A percentile compares a stretch with the other conserved stretches of the same genome.
These are phyloP conservation scores for Penicillium crustosum DNA, from an alignment of 2,329 filamentous ascomycete genomes.

Conservation along the genomic window DNA sequence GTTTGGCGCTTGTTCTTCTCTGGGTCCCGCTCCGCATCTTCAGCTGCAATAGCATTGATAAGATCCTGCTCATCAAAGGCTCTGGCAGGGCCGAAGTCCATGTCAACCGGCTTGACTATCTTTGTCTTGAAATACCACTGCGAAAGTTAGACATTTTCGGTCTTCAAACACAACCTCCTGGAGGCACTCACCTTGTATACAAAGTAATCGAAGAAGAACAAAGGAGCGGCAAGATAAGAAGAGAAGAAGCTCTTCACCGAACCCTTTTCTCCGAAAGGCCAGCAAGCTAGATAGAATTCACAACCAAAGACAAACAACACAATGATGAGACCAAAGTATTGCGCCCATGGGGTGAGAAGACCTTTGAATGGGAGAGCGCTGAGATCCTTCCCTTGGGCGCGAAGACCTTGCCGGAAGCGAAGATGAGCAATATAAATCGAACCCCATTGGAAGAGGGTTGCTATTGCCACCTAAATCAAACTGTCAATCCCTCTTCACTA, in stretches of 20 bases:
- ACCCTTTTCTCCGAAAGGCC: conserved; percentile 32
- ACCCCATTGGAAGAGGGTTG: conserved; percentile 33
- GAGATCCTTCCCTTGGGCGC: conserved; percentile 29
- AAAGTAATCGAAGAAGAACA: conserved; percentile 34
- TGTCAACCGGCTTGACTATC: conserved; percentile 22
- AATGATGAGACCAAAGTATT: conserved; percentile 27
- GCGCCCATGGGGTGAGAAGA: conserved; percentile 27
- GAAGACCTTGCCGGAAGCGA: conserved; percentile 30
- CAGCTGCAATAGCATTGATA: conserved; percentile 12
- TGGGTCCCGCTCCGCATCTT: background rate
- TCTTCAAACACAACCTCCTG: background rate
- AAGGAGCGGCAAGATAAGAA: conserved; percentile 33
- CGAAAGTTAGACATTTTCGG: background rate
- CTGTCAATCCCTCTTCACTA: background rate
- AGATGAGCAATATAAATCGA: conserved; percentile 30
- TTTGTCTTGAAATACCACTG: conserved; percentile 26
- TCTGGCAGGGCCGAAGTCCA: conserved; percentile 26
- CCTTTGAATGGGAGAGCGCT: conserved; percentile 27
- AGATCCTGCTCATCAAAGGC: conserved; percentile 28
- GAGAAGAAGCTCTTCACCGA: conserved; percentile 35
- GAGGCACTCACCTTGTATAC: conserved; percentile 23
- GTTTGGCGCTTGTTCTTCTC: background rate
- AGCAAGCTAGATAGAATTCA: conserved; percentile 36
- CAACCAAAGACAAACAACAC: conserved; percentile 33
- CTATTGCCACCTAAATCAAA: conserved; percentile 27